Conservation (phyloP, 2,329 filamentous ascomycete genomes). For the Seiridium cupressi region DNA sequence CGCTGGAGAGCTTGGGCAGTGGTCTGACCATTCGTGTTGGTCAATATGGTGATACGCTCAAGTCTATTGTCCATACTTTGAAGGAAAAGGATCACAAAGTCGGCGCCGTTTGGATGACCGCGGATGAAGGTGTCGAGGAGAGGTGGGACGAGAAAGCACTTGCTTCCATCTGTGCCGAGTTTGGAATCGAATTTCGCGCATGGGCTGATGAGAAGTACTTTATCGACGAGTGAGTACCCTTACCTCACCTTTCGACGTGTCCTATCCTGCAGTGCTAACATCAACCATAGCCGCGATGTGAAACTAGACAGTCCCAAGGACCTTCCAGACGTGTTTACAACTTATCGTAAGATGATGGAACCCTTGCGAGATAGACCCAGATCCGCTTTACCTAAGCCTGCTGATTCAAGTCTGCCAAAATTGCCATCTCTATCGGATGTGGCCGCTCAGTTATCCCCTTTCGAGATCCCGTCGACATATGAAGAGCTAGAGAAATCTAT, state of each 20-base stretch:
- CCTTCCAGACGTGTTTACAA: conserved; percentile 73
- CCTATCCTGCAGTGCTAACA: background rate
- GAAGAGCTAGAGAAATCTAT: conserved; percentile 54
- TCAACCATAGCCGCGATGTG: conserved; percentile 59
- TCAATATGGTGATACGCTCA: conserved; percentile 55
- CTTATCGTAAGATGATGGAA: conserved; percentile 71
- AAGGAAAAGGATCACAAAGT: conserved; percentile 44
- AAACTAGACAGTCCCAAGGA: conserved; percentile 55
- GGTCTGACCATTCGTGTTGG: conserved; percentile 66
- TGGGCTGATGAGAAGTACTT: conserved; percentile 78
- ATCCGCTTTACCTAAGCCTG: conserved; percentile 50
- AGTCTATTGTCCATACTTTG: conserved; percentile 52
- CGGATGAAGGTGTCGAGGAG: conserved; percentile 70
- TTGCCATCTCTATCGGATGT: conserved; percentile 49
- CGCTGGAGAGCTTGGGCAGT: conserved; percentile 57
- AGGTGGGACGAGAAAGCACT: conserved; percentile 60
- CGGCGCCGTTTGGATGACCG: conserved; percentile 70
- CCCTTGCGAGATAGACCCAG: conserved; percentile 67
- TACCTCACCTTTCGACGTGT: background rate
- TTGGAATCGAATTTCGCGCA: conserved; percentile 58
- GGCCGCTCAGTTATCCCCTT: conserved; percentile 60
- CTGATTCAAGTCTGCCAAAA: conserved; percentile 50
- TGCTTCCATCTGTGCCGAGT: conserved; percentile 47
- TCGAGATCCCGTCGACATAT: conserved; percentile 57
- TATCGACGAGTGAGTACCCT: conserved; percentile 67